Evolutionary conservation across 352 stramenopile species (phyloP), one percentile per base, ranked within the genome.

Genomic region (Phytopythium mirpurense): DNA sequence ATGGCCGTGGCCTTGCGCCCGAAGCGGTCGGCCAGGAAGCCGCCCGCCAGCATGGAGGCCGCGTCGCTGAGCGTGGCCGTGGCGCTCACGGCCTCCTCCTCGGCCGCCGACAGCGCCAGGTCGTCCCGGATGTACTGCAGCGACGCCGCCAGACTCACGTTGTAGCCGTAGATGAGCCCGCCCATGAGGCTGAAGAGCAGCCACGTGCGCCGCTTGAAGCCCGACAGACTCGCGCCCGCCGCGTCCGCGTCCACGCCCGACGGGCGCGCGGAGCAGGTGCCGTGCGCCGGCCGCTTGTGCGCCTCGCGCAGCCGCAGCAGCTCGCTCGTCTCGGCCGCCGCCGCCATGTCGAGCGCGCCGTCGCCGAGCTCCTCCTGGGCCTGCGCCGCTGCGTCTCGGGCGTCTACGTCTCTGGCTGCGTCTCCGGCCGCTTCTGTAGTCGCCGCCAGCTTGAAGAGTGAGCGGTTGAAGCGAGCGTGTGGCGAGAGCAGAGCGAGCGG

Each of bases 101-200:
- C 57, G 23, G 62, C 72, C 18, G 82, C 68, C n/a, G 78, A 72
- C 44, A 94, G 69, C 26, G 68, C 34, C 9, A 95, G 60, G 46
- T 86, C 71, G 54, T 90, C 78, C 21, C 75, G 68, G 49, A 95
- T 86, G 62, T 95, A 95, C 53, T 90, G 80, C 50, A 95, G 63
- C 35, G 83, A 76, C 32, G 84, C 78, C 11, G 78, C 84, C 52
- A 94, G 59, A 44, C 84, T 88, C 56, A 94, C 84, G 63, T 94
- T 94, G 72, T 94, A 92, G 47, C 84, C 84, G 65, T 95, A 95
- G 52, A 95, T 91, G 57, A 95, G 77, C 0, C 84, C 82, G 29
- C 82, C 82, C 36, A 90, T 70, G 60, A 91, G 55, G 54, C 84
- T 94, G 51, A 94, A 94, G 10, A 88, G 54, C 54, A 81, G 72